Conservation (phyloP, 164 flowering plant species). For the Umbilicus rupestris region DNA sequence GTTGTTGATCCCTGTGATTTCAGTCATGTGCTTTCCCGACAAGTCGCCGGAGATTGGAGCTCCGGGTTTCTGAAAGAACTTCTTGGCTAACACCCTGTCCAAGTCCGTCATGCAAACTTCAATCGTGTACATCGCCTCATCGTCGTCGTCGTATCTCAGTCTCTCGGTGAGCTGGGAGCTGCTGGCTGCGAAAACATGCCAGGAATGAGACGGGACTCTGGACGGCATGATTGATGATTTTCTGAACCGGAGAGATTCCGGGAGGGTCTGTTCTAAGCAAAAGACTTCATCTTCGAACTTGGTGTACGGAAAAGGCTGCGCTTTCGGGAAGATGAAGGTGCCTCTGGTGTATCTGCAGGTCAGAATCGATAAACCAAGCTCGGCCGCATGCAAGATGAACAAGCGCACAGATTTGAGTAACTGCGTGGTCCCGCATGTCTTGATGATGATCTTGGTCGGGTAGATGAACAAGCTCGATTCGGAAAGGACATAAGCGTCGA, state of each 20-base stretch:
- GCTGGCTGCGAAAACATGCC: slow-evolving; percentile 82
- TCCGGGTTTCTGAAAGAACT: slow-evolving; percentile 36
- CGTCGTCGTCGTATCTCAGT: neutral
- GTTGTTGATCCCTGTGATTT: slow-evolving; percentile 44
- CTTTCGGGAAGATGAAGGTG: slow-evolving; percentile 66
- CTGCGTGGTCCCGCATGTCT: slow-evolving; percentile 95
- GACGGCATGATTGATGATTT: slow-evolving; percentile 67
- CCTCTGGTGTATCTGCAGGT: slow-evolving; percentile 78
- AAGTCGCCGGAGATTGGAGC: slow-evolving; percentile 36
- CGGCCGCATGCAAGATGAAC: slow-evolving; percentile 35
- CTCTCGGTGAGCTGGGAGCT: slow-evolving; percentile 5
- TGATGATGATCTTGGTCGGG: slow-evolving; percentile 78
- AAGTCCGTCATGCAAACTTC: slow-evolving; percentile 96
- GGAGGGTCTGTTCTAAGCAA: slow-evolving; percentile 43
- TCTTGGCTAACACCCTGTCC: slow-evolving; percentile 39
- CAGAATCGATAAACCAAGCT: slow-evolving; percentile 35
- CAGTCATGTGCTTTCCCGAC: slow-evolving; percentile 74
- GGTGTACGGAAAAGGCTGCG: slow-evolving; percentile 79
- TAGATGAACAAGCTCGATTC: slow-evolving; percentile 88
- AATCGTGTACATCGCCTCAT: slow-evolving; percentile 30
- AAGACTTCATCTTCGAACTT: slow-evolving; percentile 64
- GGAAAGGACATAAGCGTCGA: slow-evolving; percentile 85
- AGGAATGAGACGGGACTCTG: slow-evolving; percentile 35
- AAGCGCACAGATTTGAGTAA: slow-evolving; percentile 72
- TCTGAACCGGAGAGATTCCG: slow-evolving; percentile 31